Evolutionary conservation across 352 stramenopile genomes (phyloP), one percentile per base, ranked within the genome.

Genomic region (Phytophthora litchii): DNA sequence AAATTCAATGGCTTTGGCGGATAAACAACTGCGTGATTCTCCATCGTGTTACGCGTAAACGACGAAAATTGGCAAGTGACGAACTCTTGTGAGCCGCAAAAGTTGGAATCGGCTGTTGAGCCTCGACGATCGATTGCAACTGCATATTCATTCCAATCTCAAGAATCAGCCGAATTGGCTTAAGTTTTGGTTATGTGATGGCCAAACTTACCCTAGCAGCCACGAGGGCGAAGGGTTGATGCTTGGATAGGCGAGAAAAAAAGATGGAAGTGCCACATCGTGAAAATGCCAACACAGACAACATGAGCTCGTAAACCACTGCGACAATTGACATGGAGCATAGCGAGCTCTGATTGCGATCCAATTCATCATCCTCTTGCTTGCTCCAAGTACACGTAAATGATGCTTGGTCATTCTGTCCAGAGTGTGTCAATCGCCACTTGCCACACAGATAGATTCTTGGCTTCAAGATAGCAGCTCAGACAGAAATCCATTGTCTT

Each of bases 401-500:
- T 35, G 41, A 20, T 23, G 13, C 5, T 27, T 20, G 25, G 16
- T 47, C 35, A 58, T 31, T 40, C 12, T 19, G 50, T 25, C 17
- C 20, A 50, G 19, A 74, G 46, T 12, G 53, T 65, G 60, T 43
- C 32, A n/a, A 70, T 61, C 2, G 68, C 70, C 5, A 86, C 74
- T 38, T 81, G 61, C 62, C 75, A 76, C 25, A 73, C 68, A 14
- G 68, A 69, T 11, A 74, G 14, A 4, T 63, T 57, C 23, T 75
- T 80, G 46, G 73, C 68, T 49, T 80, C 53, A 5, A 87, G 38
- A 10, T 83, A 71, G 64, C 80, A 90, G 20, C 45, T 56, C 20
- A 79, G 43, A 47, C 80, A 88, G 46, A 87, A 90, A 32, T 70
- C 51, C 23, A 86, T 45, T 19, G 48, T 14, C 16, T 71, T 72